Evolutionary conservation across 2,329 filamentous ascomycete genomes (phyloP), one percentile per base, ranked within the genome.

Genomic region (Penicillium sp.): DNA sequence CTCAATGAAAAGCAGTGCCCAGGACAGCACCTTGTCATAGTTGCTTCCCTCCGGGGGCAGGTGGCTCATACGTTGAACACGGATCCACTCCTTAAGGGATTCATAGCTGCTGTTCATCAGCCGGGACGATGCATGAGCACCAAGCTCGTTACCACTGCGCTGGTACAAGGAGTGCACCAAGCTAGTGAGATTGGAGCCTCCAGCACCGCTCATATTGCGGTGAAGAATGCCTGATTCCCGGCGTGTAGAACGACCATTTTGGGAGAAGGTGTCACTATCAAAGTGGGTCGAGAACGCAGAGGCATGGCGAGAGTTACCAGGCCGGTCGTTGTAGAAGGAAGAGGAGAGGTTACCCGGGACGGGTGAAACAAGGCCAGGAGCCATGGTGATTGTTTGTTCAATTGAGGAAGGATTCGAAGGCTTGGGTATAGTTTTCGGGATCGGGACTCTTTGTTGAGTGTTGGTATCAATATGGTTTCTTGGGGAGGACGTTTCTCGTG

Each of bases 21-120:
- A 77, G 2, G 68, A 64, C 11, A 78, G 63, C 2, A 76, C 75
- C 54, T 75, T 77, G 57, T 78, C 76, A 50, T 77, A 77, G 54
- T 66, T 71, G 61, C 75, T 77, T 33, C 76, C 76, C 56, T 77
- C 74, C 0, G 74, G 67, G 0, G 76, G 76, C 19, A 77, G 60
- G 43, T 72, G 66, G 53, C 67, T 72, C 72, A 77, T 71, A 16
- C 76, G 73, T 62, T 77, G 67, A 10, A 65, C 53, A 13, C 72
- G 64, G 43, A 78, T 77, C 74, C 74, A 78, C 7, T 76, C 73
- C 3, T 69, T 47, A 4, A 74, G 58, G 3, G 65, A 68, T 26
- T 66, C 59, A 49, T 72, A 64, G 14, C 62, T 66, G 19, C 58
- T 59, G 53, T 60, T 67, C 43, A 69, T n/a, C 3, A 74, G 65